These are phyloP conservation scores for Phytomonas sp. DNA, from an alignment of 208 protist genomes.

Conservation along the genomic window DNA sequence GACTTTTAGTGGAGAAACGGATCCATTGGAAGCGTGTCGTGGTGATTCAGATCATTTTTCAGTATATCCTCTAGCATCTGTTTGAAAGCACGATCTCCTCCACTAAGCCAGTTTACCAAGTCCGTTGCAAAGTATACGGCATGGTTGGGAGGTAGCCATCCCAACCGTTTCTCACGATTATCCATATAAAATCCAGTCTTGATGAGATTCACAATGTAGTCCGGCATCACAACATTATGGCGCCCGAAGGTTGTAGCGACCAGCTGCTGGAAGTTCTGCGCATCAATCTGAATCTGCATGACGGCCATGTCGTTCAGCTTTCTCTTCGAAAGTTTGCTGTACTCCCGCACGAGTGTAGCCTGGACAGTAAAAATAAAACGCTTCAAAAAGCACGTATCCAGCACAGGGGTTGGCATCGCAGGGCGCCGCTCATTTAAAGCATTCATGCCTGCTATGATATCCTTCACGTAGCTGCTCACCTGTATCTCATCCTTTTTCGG, in stretches of 20 bases:
- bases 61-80: constrained; percentile 61
- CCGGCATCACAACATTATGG: constrained; percentile 39
- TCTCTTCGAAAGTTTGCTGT: constrained; percentile 65
- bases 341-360: constrained; percentile 54
- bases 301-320: constrained; percentile 57
- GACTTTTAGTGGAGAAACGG: constrained; percentile 18
- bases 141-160: constrained; percentile 60
- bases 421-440: constrained; percentile 36
- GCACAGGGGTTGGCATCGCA: constrained; percentile 33
- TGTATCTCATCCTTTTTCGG: constrained; percentile 47
- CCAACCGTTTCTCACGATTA: constrained; percentile 31
- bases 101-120: constrained; percentile 56
- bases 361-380: constrained; percentile 71
- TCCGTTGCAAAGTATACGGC: constrained; percentile 44
- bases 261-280: constrained; percentile 72
- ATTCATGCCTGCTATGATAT: constrained; percentile 39
- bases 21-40: constrained; percentile 57
- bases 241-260: constrained; percentile 40
- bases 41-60: constrained; percentile 35
- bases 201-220: constrained; percentile 53
- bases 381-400: constrained; percentile 57
- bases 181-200: constrained; percentile 71
- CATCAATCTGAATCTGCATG: constrained; percentile 82
- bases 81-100: constrained; percentile 41
- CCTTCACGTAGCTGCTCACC: constrained; percentile 48